A percentile compares a stretch with the other conserved stretches of the same genome.
Evolutionary conservation across 345 rosid species (phyloP).

Genomic region (Noccaea bulbosa): DNA sequence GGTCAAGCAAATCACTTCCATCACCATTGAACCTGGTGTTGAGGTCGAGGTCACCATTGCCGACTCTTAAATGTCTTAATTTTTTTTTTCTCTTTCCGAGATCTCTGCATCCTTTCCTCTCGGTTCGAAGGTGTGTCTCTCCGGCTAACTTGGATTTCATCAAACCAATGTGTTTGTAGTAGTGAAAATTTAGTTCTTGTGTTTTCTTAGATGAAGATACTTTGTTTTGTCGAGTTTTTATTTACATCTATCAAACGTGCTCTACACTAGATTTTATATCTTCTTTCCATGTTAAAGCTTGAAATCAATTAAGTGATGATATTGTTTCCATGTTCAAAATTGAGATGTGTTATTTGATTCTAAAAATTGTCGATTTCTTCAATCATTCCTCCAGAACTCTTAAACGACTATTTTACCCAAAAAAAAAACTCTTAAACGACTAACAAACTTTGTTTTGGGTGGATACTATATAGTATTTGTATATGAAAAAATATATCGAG

Average conservation of each 20-base stretch:
- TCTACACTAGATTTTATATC: neutral
- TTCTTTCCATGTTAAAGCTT: neutral
- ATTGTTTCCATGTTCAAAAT: too few species aligned
- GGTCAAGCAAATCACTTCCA: slow-evolving; percentile 72
- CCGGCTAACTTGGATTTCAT: neutral
- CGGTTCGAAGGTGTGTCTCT: neutral
- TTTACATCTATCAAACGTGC: neutral
- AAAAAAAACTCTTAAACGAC: too few species aligned
- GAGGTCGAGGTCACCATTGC: slow-evolving; percentile 68
- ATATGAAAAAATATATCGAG: too few species aligned
- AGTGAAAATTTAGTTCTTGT: slow-evolving; percentile 14
- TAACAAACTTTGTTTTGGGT: too few species aligned
- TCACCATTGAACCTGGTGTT: slow-evolving; percentile 69
- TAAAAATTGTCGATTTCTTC: too few species aligned
- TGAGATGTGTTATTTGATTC: too few species aligned
- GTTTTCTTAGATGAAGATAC: slow-evolving; percentile 20
- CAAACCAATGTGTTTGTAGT: slow-evolving; percentile 30
- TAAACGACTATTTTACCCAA: too few species aligned
- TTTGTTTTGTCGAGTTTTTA: neutral
- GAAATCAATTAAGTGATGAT: too few species aligned
- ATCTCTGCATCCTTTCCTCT: slow-evolving; percentile 2
- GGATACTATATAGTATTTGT: too few species aligned
- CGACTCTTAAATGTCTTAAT: slow-evolving; percentile 37
- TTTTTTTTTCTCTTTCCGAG: neutral
- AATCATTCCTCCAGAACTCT: too few species aligned